phyloP scores from a whole-genome alignment of 371 early-diverging fungal species.

The Mucor sp. region DNA sequence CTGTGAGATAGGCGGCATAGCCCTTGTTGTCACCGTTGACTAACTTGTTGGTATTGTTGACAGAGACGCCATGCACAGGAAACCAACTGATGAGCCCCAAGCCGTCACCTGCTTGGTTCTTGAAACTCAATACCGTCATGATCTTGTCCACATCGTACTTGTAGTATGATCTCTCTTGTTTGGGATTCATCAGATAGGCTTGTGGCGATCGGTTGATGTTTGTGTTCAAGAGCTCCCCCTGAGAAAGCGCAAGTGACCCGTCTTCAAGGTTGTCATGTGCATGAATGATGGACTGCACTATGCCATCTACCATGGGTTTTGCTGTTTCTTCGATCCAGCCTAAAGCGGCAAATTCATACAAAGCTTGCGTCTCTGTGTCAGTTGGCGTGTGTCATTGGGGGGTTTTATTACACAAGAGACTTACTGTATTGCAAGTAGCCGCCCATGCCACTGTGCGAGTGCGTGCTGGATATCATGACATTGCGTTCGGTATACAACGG shows the following conservation, averaged over 20 bases:
- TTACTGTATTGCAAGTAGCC: constrained; percentile 52
- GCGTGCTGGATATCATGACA: constrained; percentile 67
- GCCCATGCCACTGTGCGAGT: constrained; percentile 61
- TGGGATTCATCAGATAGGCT: constrained; percentile 63
- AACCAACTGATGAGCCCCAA: constrained; percentile 53
- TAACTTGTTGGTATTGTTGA: constrained; percentile 56
- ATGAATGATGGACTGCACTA: constrained; percentile 50
- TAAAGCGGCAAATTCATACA: constrained; percentile 37
- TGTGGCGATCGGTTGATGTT: constrained; percentile 60
- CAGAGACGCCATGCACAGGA: constrained; percentile 66
- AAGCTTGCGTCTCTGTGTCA: constrained; percentile 17
- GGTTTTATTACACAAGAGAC: background rate
- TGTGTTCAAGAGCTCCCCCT: constrained; percentile 50
- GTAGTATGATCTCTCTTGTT: constrained; percentile 53
- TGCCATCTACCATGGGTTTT: constrained; percentile 57
- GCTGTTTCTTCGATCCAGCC: constrained; percentile 54
- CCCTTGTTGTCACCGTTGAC: constrained; percentile 75
- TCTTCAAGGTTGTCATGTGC: constrained; percentile 56
- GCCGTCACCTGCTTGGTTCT: constrained; percentile 23
- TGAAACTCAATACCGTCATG: constrained; percentile 48
- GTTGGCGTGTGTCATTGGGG: background rate
- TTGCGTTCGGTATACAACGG: constrained; percentile 46
- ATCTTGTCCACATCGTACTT: constrained; percentile 55
- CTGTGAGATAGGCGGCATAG: constrained; percentile 57
- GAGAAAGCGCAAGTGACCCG: constrained; percentile 30